These are phyloP conservation scores for Lactarius sp. DNA, from an alignment of 768 basidiomycete genomes.

Conservation along the genomic window DNA sequence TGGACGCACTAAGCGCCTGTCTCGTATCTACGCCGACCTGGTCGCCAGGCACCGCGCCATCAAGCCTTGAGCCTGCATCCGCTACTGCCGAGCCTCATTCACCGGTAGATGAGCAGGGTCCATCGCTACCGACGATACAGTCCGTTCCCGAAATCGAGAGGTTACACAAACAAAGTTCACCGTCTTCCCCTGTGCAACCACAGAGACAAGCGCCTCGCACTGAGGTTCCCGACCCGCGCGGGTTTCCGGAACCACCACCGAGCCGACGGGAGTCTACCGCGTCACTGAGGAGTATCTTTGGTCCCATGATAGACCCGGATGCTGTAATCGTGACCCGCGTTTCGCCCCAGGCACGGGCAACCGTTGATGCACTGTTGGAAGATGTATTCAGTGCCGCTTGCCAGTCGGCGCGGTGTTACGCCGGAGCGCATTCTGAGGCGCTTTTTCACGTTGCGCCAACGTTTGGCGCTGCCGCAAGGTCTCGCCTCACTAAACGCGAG, in stretches of 20 bases:
- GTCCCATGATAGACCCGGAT: slow-evolving; percentile 46
- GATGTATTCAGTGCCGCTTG: slow-evolving; percentile 80
- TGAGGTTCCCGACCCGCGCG: slow-evolving; percentile 3
- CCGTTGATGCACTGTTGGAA: slow-evolving; percentile 70
- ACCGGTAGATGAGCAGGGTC: slow-evolving; percentile 7
- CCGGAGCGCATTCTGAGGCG: slow-evolving; percentile 56
- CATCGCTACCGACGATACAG: slow-evolving; percentile 33
- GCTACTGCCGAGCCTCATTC: slow-evolving; percentile 20
- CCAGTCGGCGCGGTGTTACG: slow-evolving; percentile 60
- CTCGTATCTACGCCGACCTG: slow-evolving; percentile 36
- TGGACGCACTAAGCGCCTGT: slow-evolving; percentile 58
- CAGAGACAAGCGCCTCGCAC: slow-evolving; percentile 13
- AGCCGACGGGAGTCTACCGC: slow-evolving; percentile 55
- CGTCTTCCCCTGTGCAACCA: slow-evolving; percentile 5
- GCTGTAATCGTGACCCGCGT: slow-evolving; percentile 63
- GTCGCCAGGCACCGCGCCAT: slow-evolving; percentile 57
- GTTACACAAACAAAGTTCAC: slow-evolving; percentile 1
- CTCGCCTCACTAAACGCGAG: slow-evolving; percentile 59
- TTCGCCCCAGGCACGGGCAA: slow-evolving; percentile 56
- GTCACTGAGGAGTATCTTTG: slow-evolving; percentile 58
- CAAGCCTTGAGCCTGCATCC: slow-evolving; percentile 47
- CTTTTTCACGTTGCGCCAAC: slow-evolving; percentile 59
- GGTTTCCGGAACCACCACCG: slow-evolving; percentile 17
- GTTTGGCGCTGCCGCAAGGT: slow-evolving; percentile 51
- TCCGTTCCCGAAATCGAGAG: slow-evolving; percentile 31